Base-by-base conservation (phyloP, 2,329 filamentous ascomycete species). In the Cryphonectria carpinicola region DNA sequence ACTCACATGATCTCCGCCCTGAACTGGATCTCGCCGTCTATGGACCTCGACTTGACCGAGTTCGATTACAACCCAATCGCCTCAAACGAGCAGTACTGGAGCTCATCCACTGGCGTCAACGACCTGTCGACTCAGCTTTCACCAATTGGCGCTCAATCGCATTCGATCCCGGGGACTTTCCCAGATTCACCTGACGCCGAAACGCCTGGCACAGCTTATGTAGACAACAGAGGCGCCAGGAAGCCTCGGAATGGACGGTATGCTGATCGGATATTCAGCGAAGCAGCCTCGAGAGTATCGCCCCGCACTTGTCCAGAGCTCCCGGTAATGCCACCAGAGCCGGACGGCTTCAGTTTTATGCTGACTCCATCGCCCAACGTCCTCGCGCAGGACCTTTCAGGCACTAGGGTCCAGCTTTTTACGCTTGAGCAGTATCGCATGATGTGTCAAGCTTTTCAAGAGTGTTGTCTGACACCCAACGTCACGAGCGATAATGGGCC, bases 1-100 rank as follows among this genome's bases (percentile, higher is more conserved):
- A 70, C 60, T 8, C 67, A 70, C 37, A 68, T 70, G 69, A 70
- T 70, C 11, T 70, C 69, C 17, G 58, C 69, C 1, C 17, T 70
- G 60, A 70, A 70, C 28, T 70, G 69, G 69, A 49, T 70, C n/a
- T 70, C 69, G 14, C 69, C 69, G 49, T 54, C 65, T 17, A 70
- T 68, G 69, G 69, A 70, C 5, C 68, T 70, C 4, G 49, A 68
- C 60, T 32, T 70, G 49, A 28, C 56, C 60, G 61, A 68, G 28
- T 70, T 70, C 35, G 58, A 64, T 19, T 70, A 70, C 37, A 68
- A 54, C 61, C 39, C 60, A 19, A 65, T 70, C 22, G 49, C 65
- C 25, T 32, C 69, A 17, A 61, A 19, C 65, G 66, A 68, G 32
- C 69, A 64, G 35, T 70, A 70, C 32, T 70, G 69, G 69, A 52